Evolutionary conservation across 1,284 basidiomycete species (phyloP).

Genomic region (Xanthoconium separans): DNA sequence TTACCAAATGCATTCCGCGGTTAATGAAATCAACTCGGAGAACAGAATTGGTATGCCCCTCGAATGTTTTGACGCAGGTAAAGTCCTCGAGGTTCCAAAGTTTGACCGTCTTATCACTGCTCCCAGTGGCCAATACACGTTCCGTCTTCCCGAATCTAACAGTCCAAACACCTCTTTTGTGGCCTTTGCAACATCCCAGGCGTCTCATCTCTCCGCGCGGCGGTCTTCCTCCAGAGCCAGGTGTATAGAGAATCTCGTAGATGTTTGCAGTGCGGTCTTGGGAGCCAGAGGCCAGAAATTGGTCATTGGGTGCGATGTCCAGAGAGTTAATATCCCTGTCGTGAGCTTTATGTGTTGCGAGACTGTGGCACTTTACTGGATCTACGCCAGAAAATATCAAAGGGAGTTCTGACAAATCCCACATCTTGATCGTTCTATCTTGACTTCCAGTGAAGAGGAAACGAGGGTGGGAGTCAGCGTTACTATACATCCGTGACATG

Average conservation of each 20-base stretch:
- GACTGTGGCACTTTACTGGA: conserved; percentile 63
- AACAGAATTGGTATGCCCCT: conserved; percentile 98
- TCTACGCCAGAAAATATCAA: conserved; percentile 26
- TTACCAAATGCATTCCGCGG: conserved; percentile 83
- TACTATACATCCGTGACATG: conserved; percentile 51
- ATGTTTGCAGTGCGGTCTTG: conserved; percentile 96
- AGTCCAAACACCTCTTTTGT: conserved; percentile 96
- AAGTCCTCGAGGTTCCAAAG: conserved; percentile 94
- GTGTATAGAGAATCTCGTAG: conserved; percentile 71
- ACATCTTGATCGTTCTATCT: conserved; percentile 98
- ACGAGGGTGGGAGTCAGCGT: conserved; percentile 34
- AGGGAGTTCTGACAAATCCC: conserved; percentile 75
- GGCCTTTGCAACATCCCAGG: conserved; percentile 91
- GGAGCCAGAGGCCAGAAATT: conserved; percentile 88
- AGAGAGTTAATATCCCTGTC: conserved; percentile 99
- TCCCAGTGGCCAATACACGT: conserved; percentile 86
- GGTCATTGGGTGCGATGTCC: conserved; percentile 91
- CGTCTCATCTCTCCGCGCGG: conserved; percentile 69
- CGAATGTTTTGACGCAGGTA: conserved; percentile 91
- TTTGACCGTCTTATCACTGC: conserved; percentile 92
- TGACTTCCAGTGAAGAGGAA: conserved; percentile 95
- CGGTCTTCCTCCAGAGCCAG: conserved; percentile 40
- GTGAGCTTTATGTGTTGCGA: conserved; percentile 91
- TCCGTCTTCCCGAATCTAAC: conserved; percentile 87
- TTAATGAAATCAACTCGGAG: conserved; percentile 89